These are phyloP conservation scores for Sporothrix humicola DNA, from an alignment of 2,329 filamentous ascomycete genomes.

Conservation along the genomic window DNA sequence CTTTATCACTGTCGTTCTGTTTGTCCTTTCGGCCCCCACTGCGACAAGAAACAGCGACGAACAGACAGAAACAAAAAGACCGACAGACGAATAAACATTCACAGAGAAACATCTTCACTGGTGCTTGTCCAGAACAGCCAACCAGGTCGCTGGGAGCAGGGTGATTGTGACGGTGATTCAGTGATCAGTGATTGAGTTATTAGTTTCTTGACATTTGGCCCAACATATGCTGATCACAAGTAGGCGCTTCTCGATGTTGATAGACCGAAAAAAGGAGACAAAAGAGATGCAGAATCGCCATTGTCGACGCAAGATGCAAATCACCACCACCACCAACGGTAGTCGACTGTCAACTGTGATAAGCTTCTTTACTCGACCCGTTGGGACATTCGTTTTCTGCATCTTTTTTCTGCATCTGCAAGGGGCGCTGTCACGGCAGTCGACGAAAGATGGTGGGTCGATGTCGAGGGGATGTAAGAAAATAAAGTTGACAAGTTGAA, in stretches of 20 bases:
- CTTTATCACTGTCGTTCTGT: neutral
- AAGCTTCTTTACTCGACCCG: too few species aligned
- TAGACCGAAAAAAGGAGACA: neutral
- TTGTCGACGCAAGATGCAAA: neutral
- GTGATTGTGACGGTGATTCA: slow-evolving; percentile 18
- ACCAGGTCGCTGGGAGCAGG: neutral
- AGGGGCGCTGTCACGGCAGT: slow-evolving; percentile 25
- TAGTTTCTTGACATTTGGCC: neutral
- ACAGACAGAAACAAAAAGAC: neutral
- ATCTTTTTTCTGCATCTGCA: slow-evolving; percentile 20
- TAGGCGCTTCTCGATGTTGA: neutral
- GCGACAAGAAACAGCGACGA: slow-evolving; percentile 13
- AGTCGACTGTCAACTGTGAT: neutral
- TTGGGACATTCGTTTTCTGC: too few species aligned
- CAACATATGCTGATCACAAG: neutral
- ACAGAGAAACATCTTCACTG: neutral
- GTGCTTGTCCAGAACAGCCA: neutral
- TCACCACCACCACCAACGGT: neutral
- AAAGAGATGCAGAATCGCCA: neutral
- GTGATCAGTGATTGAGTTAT: too few species aligned
- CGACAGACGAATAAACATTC: neutral
- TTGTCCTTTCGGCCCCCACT: neutral
- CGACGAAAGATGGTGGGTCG: neutral
- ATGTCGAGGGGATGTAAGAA: neutral
- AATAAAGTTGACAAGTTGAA: neutral